A percentile compares a stretch with the other conserved stretches of the same genome.
phyloP scores from a whole-genome alignment of 768 basidiomycete genomes.

The Amanita fuliginea region DNA sequence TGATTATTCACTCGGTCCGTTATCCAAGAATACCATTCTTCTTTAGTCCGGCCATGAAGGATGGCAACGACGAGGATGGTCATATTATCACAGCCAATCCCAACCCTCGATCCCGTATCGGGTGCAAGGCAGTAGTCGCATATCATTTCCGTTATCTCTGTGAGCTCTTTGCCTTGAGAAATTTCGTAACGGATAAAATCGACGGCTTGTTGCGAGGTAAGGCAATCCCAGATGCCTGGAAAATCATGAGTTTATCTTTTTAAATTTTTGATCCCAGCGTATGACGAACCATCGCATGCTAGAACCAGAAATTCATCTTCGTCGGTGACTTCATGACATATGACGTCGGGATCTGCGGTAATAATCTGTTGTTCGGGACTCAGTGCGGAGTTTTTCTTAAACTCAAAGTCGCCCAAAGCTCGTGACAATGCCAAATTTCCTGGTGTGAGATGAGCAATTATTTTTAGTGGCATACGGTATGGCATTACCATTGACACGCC shows the following conservation, averaged over 20 bases:
- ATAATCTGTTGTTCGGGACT: constrained; percentile 88
- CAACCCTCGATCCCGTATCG: constrained; percentile 80
- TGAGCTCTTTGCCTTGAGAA: constrained; percentile 64
- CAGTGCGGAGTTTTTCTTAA: constrained; percentile 85
- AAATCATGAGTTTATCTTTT: constrained; percentile 2
- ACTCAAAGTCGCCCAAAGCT: constrained; percentile 96
- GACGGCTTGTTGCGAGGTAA: constrained; percentile 86
- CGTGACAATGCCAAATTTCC: constrained; percentile 93
- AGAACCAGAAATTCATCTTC: constrained; percentile 97
- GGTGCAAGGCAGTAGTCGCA: constrained; percentile 93
- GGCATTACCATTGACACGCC: constrained; percentile 83
- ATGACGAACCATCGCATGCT: constrained; percentile 79
- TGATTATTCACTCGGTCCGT: constrained; percentile 66
- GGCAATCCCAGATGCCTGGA: constrained; percentile 97
- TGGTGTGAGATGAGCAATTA: constrained; percentile 18
- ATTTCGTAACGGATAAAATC: constrained; percentile 80
- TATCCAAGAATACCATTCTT: constrained; percentile 91
- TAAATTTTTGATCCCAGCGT: neutral
- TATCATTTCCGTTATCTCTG: constrained; percentile 81
- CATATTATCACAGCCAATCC: constrained; percentile 99
- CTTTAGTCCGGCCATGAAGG: constrained; percentile 76
- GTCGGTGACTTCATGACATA: constrained; percentile 62
- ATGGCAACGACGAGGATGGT: constrained; percentile 87
- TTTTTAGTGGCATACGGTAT: constrained; percentile 4
- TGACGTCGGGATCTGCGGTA: constrained; percentile 89